A percentile compares a stretch with the other conserved stretches of the same genome.
Evolutionary conservation across 2,329 filamentous ascomycete genomes (phyloP).

Genomic region (Microdochium paspali): DNA sequence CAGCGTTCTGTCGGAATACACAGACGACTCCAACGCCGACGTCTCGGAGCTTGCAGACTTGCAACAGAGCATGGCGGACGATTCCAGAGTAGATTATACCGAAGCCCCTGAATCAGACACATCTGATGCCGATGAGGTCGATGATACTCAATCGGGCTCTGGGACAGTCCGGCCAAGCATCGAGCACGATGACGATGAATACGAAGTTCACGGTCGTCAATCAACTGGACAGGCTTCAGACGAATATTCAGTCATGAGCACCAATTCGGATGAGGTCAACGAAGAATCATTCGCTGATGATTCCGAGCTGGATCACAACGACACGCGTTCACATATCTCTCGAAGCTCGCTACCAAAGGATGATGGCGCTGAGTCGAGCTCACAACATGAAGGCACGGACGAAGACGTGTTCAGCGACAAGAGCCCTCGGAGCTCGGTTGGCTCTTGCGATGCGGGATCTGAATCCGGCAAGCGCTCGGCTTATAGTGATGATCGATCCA

Average conservation of each 20-base stretch:
- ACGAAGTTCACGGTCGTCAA: constrained; percentile 5
- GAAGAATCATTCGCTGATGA: constrained; percentile 11
- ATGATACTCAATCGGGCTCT: not conserved
- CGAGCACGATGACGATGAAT: constrained; percentile 9
- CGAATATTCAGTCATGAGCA: constrained; percentile 21
- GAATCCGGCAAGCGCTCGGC: constrained; percentile 16
- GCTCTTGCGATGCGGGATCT: constrained; percentile 32
- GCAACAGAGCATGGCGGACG: not conserved
- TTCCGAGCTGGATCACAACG: constrained; percentile 9
- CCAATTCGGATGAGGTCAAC: constrained; percentile 12
- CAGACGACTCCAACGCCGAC: not conserved
- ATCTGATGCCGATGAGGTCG: not conserved
- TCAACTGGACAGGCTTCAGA: constrained; percentile 9
- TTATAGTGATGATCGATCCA: constrained; percentile 21
- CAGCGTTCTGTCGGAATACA: not conserved
- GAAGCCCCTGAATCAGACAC: not conserved
- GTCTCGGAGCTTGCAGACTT: not conserved
- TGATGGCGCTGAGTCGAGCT: constrained; percentile 33
- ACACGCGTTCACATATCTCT: constrained; percentile 7
- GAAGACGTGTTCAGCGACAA: constrained; percentile 51
- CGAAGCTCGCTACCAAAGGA: constrained; percentile 4
- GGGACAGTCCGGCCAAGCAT: constrained; percentile 11
- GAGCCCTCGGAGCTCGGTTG: constrained; percentile 47
- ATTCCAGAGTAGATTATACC: not conserved
- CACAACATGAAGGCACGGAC: constrained; percentile 37